Base-by-base conservation (phyloP, 176 grass and related monocot genomes). In the Avena insularis region DNA sequence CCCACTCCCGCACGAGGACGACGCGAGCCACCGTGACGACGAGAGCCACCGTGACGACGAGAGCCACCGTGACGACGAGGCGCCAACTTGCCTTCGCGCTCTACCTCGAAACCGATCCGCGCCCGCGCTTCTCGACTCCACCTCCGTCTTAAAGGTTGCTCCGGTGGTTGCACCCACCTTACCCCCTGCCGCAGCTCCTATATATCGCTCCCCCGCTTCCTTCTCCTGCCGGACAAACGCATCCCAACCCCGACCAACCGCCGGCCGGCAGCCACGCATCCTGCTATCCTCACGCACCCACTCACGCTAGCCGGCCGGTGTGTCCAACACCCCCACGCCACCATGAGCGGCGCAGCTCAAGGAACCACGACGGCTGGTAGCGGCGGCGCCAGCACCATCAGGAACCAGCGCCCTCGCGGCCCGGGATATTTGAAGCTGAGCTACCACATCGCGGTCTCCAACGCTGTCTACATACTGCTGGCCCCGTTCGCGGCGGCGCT, bases 101-200 rank as follows among this genome's bases (percentile, higher is more conserved):
- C 10, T 23, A 43, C 20, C 35, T 20, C n/a, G 46, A 75, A 25
- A 51, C 65, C 48, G 6, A 43, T 2, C 56, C 12, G 1, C 23
- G n/a, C 45, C 27, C 72, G 8, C 10, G 19, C 4, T 25, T 67
- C 13, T 53, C 38, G 6, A 38, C 25, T 12, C 49, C 27, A 38
- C 20, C 60, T 5, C 89, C 59, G 80, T 80, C 69, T 91, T 87
- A 88, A 91, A 88, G 89, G 90, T 92, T 25, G 85, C 85, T 91
- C 83, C 31, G 86, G 92, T 97, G 50, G 94, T 97, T 97, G 92
- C 92, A 94, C 90, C 95, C 68, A 81, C 88, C 84, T 78, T 23
- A 53, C 4, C 8, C 7, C 62, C 62, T 12, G 0, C 53, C 49
- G 2, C n/a, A 20, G 2, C 12, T 13, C 20, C 81, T 88, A 81